A percentile compares a stretch with the other conserved stretches of the same genome.
Evolutionary conservation across 805 yeast species (phyloP).

Genomic region (Candida nitratophila): DNA sequence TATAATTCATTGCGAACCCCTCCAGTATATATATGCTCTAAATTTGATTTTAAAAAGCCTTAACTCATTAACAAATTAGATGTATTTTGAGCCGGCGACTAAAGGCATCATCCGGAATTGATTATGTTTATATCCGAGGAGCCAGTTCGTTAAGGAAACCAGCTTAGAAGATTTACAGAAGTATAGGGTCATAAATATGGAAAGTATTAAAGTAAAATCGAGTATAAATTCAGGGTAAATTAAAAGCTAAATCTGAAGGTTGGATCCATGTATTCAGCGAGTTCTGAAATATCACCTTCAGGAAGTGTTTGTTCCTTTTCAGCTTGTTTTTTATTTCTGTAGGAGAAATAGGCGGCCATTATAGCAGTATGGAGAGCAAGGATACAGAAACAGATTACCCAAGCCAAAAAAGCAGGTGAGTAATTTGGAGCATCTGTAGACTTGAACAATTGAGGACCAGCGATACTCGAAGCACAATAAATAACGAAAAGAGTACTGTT

Average conservation of each 20-base stretch:
- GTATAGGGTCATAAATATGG: no score
- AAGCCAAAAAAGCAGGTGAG: conserved; percentile 46
- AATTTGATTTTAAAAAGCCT: no score
- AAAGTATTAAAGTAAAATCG: no score
- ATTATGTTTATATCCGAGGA: no score
- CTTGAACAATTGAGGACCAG: conserved; percentile 66
- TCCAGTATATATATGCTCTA: no score
- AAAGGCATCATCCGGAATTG: no score
- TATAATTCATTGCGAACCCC: no score
- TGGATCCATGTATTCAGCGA: conserved; percentile 46
- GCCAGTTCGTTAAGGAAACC: no score
- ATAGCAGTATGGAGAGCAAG: conserved; percentile 2
- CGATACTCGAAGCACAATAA: conserved; percentile 59
- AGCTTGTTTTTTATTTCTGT: conserved; percentile 7
- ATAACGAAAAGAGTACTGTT: conserved; percentile 50
- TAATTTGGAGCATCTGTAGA: conserved; percentile 50
- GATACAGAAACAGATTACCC: conserved; percentile 41
- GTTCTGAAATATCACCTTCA: conserved; percentile 24
- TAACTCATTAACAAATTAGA: no score
- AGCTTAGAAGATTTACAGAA: no score
- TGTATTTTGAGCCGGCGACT: no score
- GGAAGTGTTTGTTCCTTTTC: conserved; percentile 1
- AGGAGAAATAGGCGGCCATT: conserved; percentile 10
- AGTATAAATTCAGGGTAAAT: background rate
- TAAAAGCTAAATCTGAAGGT: conserved; percentile 38